Evolutionary conservation across 352 stramenopile genomes (phyloP).

Genomic region (Phytopythium oedochilum): DNA sequence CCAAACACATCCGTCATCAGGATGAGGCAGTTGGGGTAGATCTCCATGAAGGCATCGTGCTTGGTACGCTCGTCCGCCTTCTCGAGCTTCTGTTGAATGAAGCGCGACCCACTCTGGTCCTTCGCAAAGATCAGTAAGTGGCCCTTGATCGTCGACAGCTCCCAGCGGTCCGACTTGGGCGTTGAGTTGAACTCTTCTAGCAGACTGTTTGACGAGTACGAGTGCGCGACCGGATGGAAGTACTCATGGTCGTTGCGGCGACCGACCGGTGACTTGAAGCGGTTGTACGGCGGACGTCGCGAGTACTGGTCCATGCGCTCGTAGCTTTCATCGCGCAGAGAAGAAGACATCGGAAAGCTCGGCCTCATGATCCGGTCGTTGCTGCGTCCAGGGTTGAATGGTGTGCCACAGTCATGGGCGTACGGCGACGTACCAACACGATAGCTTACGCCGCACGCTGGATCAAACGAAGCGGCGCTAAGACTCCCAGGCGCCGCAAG

Average conservation of each 20-base stretch:
- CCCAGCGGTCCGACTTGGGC: slow-evolving; percentile 77
- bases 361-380: slow-evolving; percentile 2
- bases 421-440: not conserved
- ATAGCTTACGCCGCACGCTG: not conserved
- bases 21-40: slow-evolving; percentile 70
- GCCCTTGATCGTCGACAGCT: slow-evolving; percentile 71
- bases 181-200: slow-evolving; percentile 78
- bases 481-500: not conserved
- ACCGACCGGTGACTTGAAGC: slow-evolving; percentile 20
- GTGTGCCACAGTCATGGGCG: not conserved
- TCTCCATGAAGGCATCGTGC: slow-evolving; percentile 74
- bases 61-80: slow-evolving; percentile 72
- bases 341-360: not conserved
- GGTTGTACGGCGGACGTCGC: slow-evolving; percentile 8
- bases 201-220: slow-evolving; percentile 65
- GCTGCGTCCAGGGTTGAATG: not conserved
- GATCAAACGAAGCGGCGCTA: not conserved
- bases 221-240: slow-evolving; percentile 53
- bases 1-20: slow-evolving; percentile 96
- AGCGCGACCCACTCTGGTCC: slow-evolving; percentile 80
- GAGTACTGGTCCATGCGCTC: slow-evolving; percentile 2
- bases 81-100: slow-evolving; percentile 89
- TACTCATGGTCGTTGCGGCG: slow-evolving; percentile 29
- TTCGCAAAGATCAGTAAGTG: slow-evolving; percentile 85
- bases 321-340: slow-evolving; percentile 1